A percentile compares a stretch with the other conserved stretches of the same genome.
These are phyloP conservation scores for Coemansia guatemalensis DNA, from an alignment of 192 early-diverging fungal genomes.

Conservation along the genomic window DNA sequence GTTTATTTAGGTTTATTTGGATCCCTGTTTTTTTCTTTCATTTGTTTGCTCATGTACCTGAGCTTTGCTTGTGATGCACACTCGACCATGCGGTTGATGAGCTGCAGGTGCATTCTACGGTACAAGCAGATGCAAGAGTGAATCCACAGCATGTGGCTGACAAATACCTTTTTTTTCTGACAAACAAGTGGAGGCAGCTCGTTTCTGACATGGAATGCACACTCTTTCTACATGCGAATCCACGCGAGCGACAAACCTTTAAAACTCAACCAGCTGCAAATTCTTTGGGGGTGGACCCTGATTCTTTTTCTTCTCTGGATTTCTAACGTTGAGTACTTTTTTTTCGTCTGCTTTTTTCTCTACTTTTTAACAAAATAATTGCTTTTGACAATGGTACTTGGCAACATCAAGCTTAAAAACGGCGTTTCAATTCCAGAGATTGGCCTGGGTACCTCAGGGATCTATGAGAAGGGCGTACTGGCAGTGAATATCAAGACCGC, in stretches of 20 bases:
- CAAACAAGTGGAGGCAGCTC: not conserved
- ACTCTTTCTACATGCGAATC: too few species aligned
- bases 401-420: slow-evolving; percentile 59
- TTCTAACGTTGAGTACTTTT: too few species aligned
- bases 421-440: slow-evolving; percentile 64
- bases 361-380: too few species aligned
- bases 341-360: not conserved
- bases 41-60: too few species aligned
- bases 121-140: too few species aligned
- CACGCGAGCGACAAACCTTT: too few species aligned
- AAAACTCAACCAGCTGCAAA: too few species aligned
- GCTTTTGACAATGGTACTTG: slow-evolving; percentile 11
- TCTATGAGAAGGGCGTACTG: slow-evolving; percentile 55
- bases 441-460: slow-evolving; percentile 66
- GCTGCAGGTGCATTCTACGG: too few species aligned
- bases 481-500: slow-evolving; percentile 60
- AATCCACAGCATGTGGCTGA: not conserved
- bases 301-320: slow-evolving; percentile 26
- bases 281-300: slow-evolving; percentile 38
- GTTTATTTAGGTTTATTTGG: not conserved
- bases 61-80: not conserved
- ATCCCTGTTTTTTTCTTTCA: not conserved
- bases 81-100: too few species aligned
- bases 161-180: slow-evolving; percentile 5
- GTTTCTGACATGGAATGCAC: too few species aligned